Evolutionary conservation across 1,284 basidiomycete genomes (phyloP).

Genomic region (Megacollybia platyphylla): DNA sequence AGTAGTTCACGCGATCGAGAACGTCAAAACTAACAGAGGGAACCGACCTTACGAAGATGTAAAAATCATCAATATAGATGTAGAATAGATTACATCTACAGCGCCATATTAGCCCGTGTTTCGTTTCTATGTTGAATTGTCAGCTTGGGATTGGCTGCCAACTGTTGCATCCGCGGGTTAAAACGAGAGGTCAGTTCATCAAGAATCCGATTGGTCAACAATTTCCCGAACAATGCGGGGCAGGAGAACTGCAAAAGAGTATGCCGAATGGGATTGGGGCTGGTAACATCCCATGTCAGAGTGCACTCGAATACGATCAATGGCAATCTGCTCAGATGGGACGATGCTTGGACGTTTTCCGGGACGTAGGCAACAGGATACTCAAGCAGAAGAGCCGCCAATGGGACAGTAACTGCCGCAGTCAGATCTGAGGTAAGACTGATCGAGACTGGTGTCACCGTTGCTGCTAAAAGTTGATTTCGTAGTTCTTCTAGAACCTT

Average conservation of each 20-base stretch:
- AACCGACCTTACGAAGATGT: slow-evolving; percentile 89
- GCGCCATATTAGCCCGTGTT: slow-evolving; percentile 27
- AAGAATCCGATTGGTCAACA: background rate
- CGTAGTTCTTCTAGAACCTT: slow-evolving; percentile 2
- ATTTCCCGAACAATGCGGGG: slow-evolving; percentile 5
- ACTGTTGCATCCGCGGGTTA: slow-evolving; percentile 7
- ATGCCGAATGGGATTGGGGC: slow-evolving; percentile 1
- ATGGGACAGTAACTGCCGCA: slow-evolving; percentile 21
- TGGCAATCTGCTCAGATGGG: slow-evolving; percentile 26
- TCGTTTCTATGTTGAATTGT: slow-evolving; percentile 17
- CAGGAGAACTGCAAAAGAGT: slow-evolving; percentile 11
- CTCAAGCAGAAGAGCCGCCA: slow-evolving; percentile 42
- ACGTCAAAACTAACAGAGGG: slow-evolving; percentile 64
- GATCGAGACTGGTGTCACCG: slow-evolving; percentile 9
- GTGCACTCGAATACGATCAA: slow-evolving; percentile 35
- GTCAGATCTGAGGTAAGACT: slow-evolving; percentile 14
- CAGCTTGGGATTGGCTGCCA: slow-evolving; percentile 9
- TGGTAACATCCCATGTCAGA: slow-evolving; percentile 1
- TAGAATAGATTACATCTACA: slow-evolving; percentile 34
- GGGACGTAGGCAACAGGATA: slow-evolving; percentile 46
- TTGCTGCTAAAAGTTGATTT: slow-evolving; percentile 6
- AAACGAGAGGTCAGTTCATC: slow-evolving; percentile 10
- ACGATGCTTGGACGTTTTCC: slow-evolving; percentile 11
- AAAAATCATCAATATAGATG: slow-evolving; percentile 71
- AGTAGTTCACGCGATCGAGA: slow-evolving; percentile 79